Percentiles rank a stretch among this genome's conserved stretches.
Evolutionary conservation across 495 filamentous ascomycete species (phyloP).

Genomic region (Penicillium canescens): DNA sequence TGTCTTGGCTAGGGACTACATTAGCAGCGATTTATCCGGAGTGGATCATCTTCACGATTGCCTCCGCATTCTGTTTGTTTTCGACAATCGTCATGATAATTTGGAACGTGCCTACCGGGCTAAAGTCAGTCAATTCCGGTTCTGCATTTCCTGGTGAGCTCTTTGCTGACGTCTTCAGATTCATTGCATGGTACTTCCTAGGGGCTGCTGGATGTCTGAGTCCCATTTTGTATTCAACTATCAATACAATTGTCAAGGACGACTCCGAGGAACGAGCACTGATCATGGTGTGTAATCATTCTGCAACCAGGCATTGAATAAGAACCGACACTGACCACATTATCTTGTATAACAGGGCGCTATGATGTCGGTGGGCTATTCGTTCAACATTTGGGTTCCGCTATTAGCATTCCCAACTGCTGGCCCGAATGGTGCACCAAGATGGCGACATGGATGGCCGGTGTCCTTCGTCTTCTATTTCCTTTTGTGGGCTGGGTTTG

Average conservation of each 20-base stretch:
- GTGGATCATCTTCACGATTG: slow-evolving; percentile 43
- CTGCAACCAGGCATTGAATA: background rate
- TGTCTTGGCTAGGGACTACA: slow-evolving; percentile 46
- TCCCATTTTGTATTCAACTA: slow-evolving; percentile 47
- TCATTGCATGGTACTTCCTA: slow-evolving; percentile 48
- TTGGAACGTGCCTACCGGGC: slow-evolving; percentile 42
- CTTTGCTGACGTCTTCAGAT: slow-evolving; percentile 16
- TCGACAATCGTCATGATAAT: slow-evolving; percentile 45
- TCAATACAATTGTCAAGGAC: slow-evolving; percentile 45
- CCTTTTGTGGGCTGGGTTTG: slow-evolving; percentile 43
- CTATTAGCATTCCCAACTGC: slow-evolving; percentile 44
- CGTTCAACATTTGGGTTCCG: slow-evolving; percentile 49
- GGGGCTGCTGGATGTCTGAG: slow-evolving; percentile 41
- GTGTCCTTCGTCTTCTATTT: slow-evolving; percentile 40
- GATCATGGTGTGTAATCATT: slow-evolving; percentile 35
- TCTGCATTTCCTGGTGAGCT: too few species aligned
- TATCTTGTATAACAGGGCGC: slow-evolving; percentile 28
- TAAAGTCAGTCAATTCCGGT: slow-evolving; percentile 31
- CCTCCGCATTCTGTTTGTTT: slow-evolving; percentile 33
- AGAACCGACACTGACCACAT: background rate
- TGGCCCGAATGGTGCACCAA: slow-evolving; percentile 42
- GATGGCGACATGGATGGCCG: slow-evolving; percentile 48
- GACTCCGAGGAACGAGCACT: slow-evolving; percentile 49
- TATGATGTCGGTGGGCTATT: slow-evolving; percentile 54
- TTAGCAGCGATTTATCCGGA: slow-evolving; percentile 45